phyloP scores from a whole-genome alignment of 768 basidiomycete genomes.

The Antrodiella citrinella region DNA sequence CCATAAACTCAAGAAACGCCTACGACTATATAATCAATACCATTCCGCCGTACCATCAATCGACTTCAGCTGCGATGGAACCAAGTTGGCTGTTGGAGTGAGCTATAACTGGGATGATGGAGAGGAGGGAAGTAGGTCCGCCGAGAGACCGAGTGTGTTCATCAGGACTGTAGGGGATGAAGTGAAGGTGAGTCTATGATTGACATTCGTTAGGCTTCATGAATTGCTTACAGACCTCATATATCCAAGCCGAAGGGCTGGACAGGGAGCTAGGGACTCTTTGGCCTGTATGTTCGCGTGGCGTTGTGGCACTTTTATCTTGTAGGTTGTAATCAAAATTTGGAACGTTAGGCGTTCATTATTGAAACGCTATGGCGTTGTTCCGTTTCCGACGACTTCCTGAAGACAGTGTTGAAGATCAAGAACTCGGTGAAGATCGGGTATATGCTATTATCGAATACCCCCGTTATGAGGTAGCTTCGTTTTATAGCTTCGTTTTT shows the following conservation, averaged over 20 bases:
- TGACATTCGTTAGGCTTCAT: background rate
- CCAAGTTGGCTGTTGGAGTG: conserved; percentile 72
- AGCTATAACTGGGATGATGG: conserved; percentile 92
- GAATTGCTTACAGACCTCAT: background rate
- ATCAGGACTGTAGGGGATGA: conserved; percentile 68
- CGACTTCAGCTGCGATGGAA: conserved; percentile 79
- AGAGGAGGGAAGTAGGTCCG: conserved; percentile 59
- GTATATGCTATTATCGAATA: too few relatives aligned
- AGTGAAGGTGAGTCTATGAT: conserved; percentile 55
- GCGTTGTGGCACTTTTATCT: too few relatives aligned
- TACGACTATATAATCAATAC: conserved; percentile 85
- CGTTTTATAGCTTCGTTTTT: too few relatives aligned
- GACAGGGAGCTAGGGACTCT: conserved; percentile 15
- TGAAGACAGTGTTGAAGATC: too few relatives aligned
- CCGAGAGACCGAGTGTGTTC: conserved; percentile 52
- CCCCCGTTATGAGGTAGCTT: too few relatives aligned
- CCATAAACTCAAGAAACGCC: conserved; percentile 89
- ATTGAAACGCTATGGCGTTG: too few relatives aligned
- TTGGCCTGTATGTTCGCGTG: background rate
- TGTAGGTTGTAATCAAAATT: too few relatives aligned
- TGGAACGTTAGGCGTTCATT: too few relatives aligned
- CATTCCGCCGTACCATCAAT: conserved; percentile 66
- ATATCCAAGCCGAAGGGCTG: conserved; percentile 20
- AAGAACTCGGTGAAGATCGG: too few relatives aligned
- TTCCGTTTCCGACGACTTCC: too few relatives aligned